Conservation (phyloP, 441 rosid species). For the Manihot esculenta region DNA sequence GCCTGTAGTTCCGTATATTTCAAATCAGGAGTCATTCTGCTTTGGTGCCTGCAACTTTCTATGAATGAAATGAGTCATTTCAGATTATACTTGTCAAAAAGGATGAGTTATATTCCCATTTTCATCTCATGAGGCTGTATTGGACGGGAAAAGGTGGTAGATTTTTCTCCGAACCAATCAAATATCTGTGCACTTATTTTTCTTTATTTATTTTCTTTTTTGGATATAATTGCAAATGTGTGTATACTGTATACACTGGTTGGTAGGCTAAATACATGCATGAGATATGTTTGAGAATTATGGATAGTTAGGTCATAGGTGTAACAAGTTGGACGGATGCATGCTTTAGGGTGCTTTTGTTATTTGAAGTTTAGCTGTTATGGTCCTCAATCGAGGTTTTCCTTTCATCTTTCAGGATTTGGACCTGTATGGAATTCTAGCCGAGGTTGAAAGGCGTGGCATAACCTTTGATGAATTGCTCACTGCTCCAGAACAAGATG, state of each 20-base stretch:
- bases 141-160: not conserved
- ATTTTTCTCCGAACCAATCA: not conserved
- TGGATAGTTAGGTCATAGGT: not conserved
- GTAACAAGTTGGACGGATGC: not conserved
- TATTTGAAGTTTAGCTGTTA: not conserved
- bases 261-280: not conserved
- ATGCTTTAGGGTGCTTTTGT: slow-evolving; percentile 4
- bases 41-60: not conserved
- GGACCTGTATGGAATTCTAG: slow-evolving; percentile 70
- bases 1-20: not conserved
- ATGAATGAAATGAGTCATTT: not conserved
- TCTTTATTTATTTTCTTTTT: not conserved
- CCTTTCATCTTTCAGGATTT: slow-evolving; percentile 44
- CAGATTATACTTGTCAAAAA: not conserved
- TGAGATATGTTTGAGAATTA: not conserved
- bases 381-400: not conserved
- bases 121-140: not conserved
- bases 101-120: not conserved
- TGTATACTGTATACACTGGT: not conserved
- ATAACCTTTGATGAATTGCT: slow-evolving; percentile 77
- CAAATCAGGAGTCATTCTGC: not conserved
- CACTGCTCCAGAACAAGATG: slow-evolving; percentile 87
- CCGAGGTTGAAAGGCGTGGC: slow-evolving; percentile 75
- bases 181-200: not conserved
- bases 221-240: not conserved